phyloP scores from a whole-genome alignment of 108 stramenopile species.

The Hondaea fermentalgiana region DNA sequence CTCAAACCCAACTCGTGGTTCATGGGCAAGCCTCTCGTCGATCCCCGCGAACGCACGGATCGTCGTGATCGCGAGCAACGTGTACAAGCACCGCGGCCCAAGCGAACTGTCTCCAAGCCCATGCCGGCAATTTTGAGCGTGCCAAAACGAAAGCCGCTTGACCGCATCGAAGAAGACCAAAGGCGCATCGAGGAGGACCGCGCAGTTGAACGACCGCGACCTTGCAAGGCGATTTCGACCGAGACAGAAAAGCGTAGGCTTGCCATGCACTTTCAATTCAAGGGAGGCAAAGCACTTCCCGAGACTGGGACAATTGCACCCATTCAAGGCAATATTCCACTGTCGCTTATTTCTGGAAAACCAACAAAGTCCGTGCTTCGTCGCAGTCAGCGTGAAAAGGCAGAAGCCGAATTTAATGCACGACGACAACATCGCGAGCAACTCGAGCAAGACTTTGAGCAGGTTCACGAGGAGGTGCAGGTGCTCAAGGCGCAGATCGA shows the following conservation, averaged over 20 bases:
- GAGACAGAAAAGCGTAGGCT: background rate
- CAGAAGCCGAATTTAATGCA: background rate
- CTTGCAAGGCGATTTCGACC: background rate
- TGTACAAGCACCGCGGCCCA: background rate
- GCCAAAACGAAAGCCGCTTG: background rate
- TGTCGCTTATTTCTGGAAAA: background rate
- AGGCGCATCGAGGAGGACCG: background rate
- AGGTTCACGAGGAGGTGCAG: background rate
- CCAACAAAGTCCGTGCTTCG: background rate
- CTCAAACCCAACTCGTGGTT: background rate
- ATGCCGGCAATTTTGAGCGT: background rate
- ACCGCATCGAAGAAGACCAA: background rate
- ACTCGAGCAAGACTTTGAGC: background rate
- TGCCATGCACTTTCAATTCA: constrained; percentile 6
- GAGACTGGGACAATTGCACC: background rate
- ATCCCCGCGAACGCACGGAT: background rate
- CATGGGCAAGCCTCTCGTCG: background rate
- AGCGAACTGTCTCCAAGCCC: background rate
- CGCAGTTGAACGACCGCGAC: background rate
- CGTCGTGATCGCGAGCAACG: background rate
- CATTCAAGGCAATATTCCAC: background rate
- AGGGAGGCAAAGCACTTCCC: constrained; percentile 5
- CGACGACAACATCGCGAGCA: background rate
- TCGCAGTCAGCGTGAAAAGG: background rate
- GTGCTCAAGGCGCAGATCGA: background rate